Conservation (phyloP, 495 filamentous ascomycete genomes). For the Niebla homalea region DNA sequence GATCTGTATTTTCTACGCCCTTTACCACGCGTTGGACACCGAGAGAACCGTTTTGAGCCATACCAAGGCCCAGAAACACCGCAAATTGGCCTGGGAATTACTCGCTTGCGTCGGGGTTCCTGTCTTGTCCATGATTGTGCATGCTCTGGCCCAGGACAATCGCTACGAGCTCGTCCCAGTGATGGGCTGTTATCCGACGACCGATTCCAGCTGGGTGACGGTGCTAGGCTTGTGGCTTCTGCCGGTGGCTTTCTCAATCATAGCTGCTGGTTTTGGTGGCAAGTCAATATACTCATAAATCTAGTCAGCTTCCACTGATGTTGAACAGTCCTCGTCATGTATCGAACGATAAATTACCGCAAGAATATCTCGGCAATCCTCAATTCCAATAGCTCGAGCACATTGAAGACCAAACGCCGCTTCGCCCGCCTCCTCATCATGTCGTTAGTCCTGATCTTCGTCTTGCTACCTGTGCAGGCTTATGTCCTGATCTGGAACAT, state of each 20-base stretch:
- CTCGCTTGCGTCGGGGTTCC: constrained; percentile 59
- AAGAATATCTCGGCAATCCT: constrained; percentile 46
- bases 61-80: constrained; percentile 37
- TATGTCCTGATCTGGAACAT: constrained; percentile 38
- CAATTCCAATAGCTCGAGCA: constrained; percentile 32
- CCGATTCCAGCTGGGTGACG: constrained; percentile 57
- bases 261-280: no score
- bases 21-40: constrained; percentile 58
- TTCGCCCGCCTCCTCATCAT: constrained; percentile 71
- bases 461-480: constrained; percentile 49
- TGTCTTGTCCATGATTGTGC: constrained; percentile 47
- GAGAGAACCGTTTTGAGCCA: constrained; percentile 40
- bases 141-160: constrained; percentile 52
- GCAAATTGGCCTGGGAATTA: constrained; percentile 43
- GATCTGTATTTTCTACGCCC: constrained; percentile 57
- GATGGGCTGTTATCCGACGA: constrained; percentile 53
- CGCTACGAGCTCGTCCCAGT: constrained; percentile 67
- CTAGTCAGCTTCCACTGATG: not conserved
- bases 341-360: constrained; percentile 55
- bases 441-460: constrained; percentile 49
- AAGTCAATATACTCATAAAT: no score
- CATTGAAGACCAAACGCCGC: constrained; percentile 47
- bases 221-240: constrained; percentile 18
- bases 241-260: no score
- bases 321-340: constrained; percentile 43